Percentiles rank a stretch among this genome's conserved stretches.
phyloP scores from a whole-genome alignment of 2,329 filamentous ascomycete genomes.

The Epichloe sylvatica region DNA sequence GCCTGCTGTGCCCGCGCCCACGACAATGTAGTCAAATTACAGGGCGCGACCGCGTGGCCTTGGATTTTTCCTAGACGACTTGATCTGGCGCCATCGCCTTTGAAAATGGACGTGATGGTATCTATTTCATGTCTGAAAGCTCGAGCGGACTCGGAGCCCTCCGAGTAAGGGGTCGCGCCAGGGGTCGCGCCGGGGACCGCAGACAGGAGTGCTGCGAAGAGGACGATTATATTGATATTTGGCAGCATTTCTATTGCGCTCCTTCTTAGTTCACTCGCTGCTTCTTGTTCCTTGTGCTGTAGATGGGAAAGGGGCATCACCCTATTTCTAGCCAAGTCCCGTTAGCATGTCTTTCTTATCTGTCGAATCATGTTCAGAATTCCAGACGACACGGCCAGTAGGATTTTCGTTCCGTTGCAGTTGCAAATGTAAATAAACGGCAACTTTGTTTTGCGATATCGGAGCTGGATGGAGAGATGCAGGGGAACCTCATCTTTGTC shows the following conservation, averaged over 20 bases:
- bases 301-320: neutral
- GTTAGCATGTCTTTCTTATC: too few species aligned
- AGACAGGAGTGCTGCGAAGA: neutral
- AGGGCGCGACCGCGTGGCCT: neutral
- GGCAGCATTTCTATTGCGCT: neutral
- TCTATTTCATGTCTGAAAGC: neutral
- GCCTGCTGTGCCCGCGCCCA: conserved; percentile 49
- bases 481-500: neutral
- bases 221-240: neutral
- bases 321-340: neutral
- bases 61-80: neutral
- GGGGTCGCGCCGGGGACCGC: neutral
- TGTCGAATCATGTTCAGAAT: neutral
- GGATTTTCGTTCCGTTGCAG: too few species aligned
- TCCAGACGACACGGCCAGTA: neutral
- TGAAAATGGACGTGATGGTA: neutral
- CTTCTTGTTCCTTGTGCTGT: neutral
- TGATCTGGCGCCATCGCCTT: neutral
- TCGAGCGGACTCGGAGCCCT: neutral
- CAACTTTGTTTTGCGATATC: neutral
- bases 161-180: neutral
- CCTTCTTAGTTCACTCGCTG: neutral
- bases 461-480: neutral
- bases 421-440: neutral
- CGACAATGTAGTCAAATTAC: conserved; percentile 43